phyloP scores from a whole-genome alignment of 2,329 filamentous ascomycete genomes.

The Ophiocordyceps australis region DNA sequence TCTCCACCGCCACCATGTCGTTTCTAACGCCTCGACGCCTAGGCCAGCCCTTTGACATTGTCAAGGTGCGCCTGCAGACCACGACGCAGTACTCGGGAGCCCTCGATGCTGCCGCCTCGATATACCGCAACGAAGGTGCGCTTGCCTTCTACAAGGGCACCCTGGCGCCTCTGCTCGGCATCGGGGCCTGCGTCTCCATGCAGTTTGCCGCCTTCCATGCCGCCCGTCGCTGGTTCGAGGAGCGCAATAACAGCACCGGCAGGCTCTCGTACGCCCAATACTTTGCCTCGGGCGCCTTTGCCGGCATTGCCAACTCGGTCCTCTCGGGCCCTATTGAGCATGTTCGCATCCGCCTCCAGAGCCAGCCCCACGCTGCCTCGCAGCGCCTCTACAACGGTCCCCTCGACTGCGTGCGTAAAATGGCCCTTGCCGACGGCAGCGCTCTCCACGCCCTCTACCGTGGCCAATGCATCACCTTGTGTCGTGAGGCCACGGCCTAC shows the following conservation, averaged over 20 bases:
- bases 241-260: conserved; percentile 38
- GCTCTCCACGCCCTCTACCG: conserved; percentile 65
- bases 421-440: conserved; percentile 45
- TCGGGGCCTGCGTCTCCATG: conserved; percentile 93
- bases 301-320: conserved; percentile 74
- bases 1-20: too few relatives aligned
- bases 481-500: conserved; percentile 87
- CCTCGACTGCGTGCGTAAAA: conserved; percentile 76
- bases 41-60: conserved; percentile 71
- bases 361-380: conserved; percentile 75
- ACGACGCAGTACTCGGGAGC: conserved; percentile 66
- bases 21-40: too few relatives aligned
- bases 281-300: conserved; percentile 80
- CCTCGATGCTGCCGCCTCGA: conserved; percentile 61
- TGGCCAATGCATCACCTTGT: conserved; percentile 67
- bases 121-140: conserved; percentile 75
- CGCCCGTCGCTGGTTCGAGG: conserved; percentile 72
- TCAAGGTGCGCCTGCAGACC: conserved; percentile 95
- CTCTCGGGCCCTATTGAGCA: conserved; percentile 92
- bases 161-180: conserved; percentile 82
- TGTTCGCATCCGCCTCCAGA: conserved; percentile 88
- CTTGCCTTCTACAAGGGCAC: conserved; percentile 98
- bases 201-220: conserved; percentile 97
- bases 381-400: conserved; percentile 66
- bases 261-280: conserved; percentile 53